phyloP scores from a whole-genome alignment of 306 rosid genomes.

The Ziziphus jujuba region DNA sequence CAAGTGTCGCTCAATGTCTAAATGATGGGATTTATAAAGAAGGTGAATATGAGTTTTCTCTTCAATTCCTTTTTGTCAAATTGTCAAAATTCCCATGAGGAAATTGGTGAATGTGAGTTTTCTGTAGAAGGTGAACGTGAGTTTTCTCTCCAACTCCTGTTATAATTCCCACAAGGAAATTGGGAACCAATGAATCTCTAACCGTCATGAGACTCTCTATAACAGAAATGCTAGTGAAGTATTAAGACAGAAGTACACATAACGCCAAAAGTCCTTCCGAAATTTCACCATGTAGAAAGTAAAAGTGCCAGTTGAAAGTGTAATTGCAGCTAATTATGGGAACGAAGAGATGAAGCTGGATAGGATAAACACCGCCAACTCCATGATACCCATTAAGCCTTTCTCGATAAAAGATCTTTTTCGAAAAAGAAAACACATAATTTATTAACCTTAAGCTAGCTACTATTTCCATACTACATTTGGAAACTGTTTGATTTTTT shows the following conservation, averaged over 20 bases:
- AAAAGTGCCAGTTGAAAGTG: conserved; percentile 61
- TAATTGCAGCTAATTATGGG: conserved; percentile 79
- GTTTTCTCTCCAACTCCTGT: conserved; percentile 97
- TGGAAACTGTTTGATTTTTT: not conserved
- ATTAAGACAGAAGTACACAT: conserved; percentile 62
- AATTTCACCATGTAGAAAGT: conserved; percentile 83
- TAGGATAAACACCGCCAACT: conserved; percentile 74
- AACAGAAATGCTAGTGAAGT: conserved; percentile 66
- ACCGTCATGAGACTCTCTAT: conserved; percentile 99
- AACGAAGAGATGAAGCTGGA: conserved; percentile 90
- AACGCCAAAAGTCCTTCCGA: conserved; percentile 63
- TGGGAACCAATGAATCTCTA: conserved; percentile 92
- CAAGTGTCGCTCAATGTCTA: no score
- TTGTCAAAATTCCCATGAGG: no score
- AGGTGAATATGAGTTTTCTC: no score
- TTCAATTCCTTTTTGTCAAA: no score
- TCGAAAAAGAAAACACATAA: conserved; percentile 13
- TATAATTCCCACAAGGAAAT: conserved; percentile 94
- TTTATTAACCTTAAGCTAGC: conserved; percentile 11
- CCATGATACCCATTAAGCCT: conserved; percentile 91
- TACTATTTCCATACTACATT: not conserved
- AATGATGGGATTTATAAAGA: no score
- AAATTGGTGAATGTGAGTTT: no score
- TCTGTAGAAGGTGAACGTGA: no score
- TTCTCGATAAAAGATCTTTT: conserved; percentile 83